Base-by-base conservation (phyloP, 768 basidiomycete species). In the Suillus tomentosus region DNA sequence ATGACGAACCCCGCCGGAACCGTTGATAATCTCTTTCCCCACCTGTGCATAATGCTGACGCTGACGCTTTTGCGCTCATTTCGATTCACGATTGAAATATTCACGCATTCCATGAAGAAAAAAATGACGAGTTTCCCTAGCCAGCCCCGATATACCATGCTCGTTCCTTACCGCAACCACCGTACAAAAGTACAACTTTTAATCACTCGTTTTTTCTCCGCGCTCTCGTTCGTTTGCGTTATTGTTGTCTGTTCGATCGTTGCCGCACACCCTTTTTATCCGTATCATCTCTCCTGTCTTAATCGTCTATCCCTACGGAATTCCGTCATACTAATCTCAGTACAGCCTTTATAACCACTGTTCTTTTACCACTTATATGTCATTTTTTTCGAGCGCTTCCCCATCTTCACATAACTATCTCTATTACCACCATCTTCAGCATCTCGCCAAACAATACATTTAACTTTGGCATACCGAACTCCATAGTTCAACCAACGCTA, bases 51-150 rank as follows among this genome's bases (percentile, higher is more conserved):
- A 27, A 43, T 50, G 54, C 48, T 63, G 61, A 45, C 31, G 31
- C 47, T 24, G 54, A 59, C 15, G 37, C 24, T 42, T 54, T 60
- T 53, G 34, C 59, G 36, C 61, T 43, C 61, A 60, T 40, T 48
- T 54, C 56, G 62, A 61, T 56, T 56, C 64, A 76, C 64, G 74
- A 76, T 66, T 56, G 60, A 57, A 62, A 57, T 57, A 59, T 66
- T 66, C 62, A 74, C 69, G 68, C 67, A 65, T 60, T 55, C 60
- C 64, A 74, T 64, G 73, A 76, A 66, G 22, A 61, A 62, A n/a
- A 31, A 69, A 66, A 74, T 62, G 74, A 74, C 66, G 66, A 61
- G 53, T 51, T 61, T 39, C 10, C 13, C 27, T 40, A 40, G 42
- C 60, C 39, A 24, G 48, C 39, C 31, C 55, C 13, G 58, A 63